Evolutionary conservation across 768 basidiomycete species (phyloP).

Genomic region (Lyophyllum semitale): DNA sequence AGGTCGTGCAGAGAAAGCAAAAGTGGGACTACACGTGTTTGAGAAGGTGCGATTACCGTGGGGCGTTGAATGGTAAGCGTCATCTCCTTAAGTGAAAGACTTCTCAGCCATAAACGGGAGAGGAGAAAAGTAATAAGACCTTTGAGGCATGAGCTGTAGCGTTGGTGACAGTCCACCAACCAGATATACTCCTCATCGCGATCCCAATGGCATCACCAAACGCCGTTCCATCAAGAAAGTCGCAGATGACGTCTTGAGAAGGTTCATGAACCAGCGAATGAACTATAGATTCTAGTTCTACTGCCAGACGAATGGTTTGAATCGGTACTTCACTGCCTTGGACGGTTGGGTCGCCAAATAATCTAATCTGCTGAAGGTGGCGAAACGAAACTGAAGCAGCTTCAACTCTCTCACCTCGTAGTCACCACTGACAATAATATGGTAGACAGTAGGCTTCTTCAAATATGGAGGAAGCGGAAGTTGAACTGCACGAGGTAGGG

Average conservation of each 20-base stretch:
- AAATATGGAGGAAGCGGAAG: conserved; percentile 50
- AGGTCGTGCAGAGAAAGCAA: conserved; percentile 40
- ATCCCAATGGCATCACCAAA: conserved; percentile 75
- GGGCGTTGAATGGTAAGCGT: conserved; percentile 25
- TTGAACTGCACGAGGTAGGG: conserved; percentile 48
- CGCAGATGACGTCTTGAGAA: conserved; percentile 57
- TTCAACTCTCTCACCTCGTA: conserved; percentile 60
- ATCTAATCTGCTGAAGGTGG: conserved; percentile 56
- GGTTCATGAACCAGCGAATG: conserved; percentile 40
- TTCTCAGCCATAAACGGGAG: background rate
- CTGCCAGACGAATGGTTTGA: conserved; percentile 54
- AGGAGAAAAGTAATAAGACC: conserved; percentile 6
- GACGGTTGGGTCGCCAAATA: conserved; percentile 75
- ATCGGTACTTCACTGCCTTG: conserved; percentile 46
- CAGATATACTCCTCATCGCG: conserved; percentile 52
- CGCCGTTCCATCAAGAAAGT: conserved; percentile 75
- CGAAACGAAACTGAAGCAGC: conserved; percentile 1
- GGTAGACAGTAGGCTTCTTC: conserved; percentile 52
- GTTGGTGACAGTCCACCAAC: conserved; percentile 56
- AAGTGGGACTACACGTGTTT: conserved; percentile 63
- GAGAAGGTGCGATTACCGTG: conserved; percentile 56
- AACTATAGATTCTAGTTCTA: conserved; percentile 38
- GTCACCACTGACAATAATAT: conserved; percentile 76
- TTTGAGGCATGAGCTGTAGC: conserved; percentile 17
- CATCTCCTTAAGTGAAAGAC: conserved; percentile 24